Base-by-base conservation (phyloP, 208 protist genomes). In the Crithidia fasciculata region DNA sequence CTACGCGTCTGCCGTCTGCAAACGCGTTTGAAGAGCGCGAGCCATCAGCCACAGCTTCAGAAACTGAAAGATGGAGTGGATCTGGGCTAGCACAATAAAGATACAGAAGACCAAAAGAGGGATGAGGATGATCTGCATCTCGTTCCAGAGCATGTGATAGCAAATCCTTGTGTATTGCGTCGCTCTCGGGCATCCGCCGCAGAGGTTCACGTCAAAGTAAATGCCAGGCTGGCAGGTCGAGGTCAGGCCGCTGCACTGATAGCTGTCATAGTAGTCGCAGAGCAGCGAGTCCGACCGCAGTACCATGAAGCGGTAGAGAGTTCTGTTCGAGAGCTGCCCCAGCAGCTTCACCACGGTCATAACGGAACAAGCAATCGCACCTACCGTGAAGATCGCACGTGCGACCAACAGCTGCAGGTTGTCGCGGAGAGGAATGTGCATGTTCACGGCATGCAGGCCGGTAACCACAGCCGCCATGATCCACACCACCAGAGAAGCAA, bases 381-480 rank as follows among this genome's bases (percentile, higher is more conserved):
- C 37, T n/a, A 81, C 0, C 2, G 36, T 36, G 41, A 81, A 13
- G 3, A 80, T 4, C 1, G 39, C 10, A 0, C 72, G 63, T 2
- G 68, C 37, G 36, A 56, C 40, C 10, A 79, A 13, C 6, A 71
- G n/a, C 0, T 7, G 54, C 16, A 44, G 45, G 47, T 77, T 6
- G 12, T 62, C 66, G 12, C 41, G 40, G 44, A 84, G 18, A 37
- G 87, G 85, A 0, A 93, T 28, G 2, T 76, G 71, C 82, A 93
- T 88, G 44, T 67, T 54, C 16, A 84, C 59, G 39, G 84, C 72
- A 60, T 70, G 44, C 2, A 70, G 9, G 43, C 56, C 9, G n/a
- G 3, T 66, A 0, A 4, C 4, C 5, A 76, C 39, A 18, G 55
- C 56, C 19, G 62, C 8, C n/a, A 76, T n/a, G 12, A 47, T 12